These are phyloP conservation scores for Dipodascopsis uninucleata DNA, from an alignment of 805 yeast genomes.

Conservation along the genomic window DNA sequence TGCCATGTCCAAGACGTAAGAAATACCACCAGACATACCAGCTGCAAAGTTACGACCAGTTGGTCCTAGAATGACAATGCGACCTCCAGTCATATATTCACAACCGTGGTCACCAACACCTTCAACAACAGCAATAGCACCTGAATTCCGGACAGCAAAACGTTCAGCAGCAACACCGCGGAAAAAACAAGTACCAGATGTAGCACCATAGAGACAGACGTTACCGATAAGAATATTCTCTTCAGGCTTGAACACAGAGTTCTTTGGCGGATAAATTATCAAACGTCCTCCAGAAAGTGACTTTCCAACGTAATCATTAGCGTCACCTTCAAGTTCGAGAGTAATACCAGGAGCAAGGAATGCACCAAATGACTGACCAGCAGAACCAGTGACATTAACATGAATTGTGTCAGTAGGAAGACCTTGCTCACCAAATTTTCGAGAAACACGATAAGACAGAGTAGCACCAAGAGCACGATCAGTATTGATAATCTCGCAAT, in stretches of 20 bases:
- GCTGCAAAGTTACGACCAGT: conserved; percentile 94
- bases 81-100: conserved; percentile 99
- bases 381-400: conserved; percentile 85
- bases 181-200: conserved; percentile 88
- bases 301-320: conserved; percentile 97
- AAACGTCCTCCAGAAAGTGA: conserved; percentile 95
- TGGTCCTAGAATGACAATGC: conserved; percentile 86
- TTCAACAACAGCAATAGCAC: conserved; percentile 94
- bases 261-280: conserved; percentile 86
- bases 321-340: conserved; percentile 92
- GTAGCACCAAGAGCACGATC: conserved; percentile 97
- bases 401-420: conserved; percentile 95
- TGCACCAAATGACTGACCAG: conserved; percentile 99
- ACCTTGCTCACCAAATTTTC: conserved; percentile 87
- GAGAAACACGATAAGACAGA: conserved; percentile 87
- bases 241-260: conserved; percentile 81
- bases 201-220: conserved; percentile 97
- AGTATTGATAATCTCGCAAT: conserved; percentile 88
- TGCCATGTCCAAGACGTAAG: conserved; percentile 91
- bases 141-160: conserved; percentile 97
- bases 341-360: conserved; percentile 95
- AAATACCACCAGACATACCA: conserved; percentile 99
- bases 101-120: conserved; percentile 99
- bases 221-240: conserved; percentile 96
- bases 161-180: conserved; percentile 98